phyloP scores from a whole-genome alignment of 148 eudicot species.

The Persicaria tinctoria region DNA sequence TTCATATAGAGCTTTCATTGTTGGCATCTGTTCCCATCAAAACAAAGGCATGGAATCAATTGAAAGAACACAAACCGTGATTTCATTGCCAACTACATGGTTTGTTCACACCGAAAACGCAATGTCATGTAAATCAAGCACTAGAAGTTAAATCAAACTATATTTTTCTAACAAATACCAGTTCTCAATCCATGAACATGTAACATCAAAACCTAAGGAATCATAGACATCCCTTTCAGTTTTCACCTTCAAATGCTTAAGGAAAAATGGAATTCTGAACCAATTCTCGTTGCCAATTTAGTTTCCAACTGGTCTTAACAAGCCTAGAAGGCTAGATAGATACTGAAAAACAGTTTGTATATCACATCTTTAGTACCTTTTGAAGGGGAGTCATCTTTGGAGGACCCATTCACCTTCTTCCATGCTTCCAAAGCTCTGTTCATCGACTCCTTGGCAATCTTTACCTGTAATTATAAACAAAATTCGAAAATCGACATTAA shows the following conservation, averaged over 20 bases:
- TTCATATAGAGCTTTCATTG: constrained; percentile 10
- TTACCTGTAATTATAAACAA: constrained; percentile 33
- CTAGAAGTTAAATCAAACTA: background rate
- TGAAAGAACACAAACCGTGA: background rate
- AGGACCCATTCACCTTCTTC: constrained; percentile 42
- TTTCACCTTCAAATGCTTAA: background rate
- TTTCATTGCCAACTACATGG: too few species aligned
- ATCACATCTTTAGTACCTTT: background rate
- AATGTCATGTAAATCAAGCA: too few species aligned
- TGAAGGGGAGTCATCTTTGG: constrained; percentile 15
- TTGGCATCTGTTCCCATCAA: constrained; percentile 32
- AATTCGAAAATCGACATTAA: too few species aligned
- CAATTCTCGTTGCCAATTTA: background rate
- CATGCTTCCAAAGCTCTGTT: constrained; percentile 57
- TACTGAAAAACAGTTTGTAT: background rate
- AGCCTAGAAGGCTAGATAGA: background rate
- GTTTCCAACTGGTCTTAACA: background rate
- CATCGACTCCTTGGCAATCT: constrained; percentile 62
- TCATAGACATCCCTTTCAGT: too few species aligned
- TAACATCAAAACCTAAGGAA: too few species aligned
- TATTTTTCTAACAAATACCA: background rate
- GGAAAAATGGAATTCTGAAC: background rate
- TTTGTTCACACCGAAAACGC: too few species aligned
- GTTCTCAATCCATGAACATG: background rate
- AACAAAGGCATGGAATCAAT: background rate